These are phyloP conservation scores for Coemansia sp. DNA, from an alignment of 192 early-diverging fungal species.

Conservation along the genomic window DNA sequence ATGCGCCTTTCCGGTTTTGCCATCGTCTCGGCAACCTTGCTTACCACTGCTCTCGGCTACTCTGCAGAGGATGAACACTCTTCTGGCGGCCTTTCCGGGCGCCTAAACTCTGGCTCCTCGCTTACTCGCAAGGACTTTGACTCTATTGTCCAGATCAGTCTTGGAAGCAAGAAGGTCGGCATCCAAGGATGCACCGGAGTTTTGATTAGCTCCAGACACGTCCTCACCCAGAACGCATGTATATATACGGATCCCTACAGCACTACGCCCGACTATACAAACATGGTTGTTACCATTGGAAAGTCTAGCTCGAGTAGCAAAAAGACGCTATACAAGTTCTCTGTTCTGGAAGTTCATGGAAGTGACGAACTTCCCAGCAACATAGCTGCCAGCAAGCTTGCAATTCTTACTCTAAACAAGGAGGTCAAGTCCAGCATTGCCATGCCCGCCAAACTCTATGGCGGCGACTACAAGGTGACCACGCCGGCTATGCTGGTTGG, in stretches of 20 bases:
- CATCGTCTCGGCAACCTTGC: background rate
- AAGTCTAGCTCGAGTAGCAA: conserved; percentile 2
- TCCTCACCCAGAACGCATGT: conserved; percentile 7
- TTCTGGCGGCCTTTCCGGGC: background rate
- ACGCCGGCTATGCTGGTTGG: conserved; percentile 15
- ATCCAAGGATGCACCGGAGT: conserved; percentile 19
- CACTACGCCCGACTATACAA: background rate
- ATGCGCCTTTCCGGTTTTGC: background rate
- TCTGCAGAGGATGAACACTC: background rate
- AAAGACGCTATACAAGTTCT: background rate
- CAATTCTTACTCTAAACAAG: conserved; percentile 6
- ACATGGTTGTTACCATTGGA: conserved; percentile 3
- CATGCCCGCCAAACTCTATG: conserved; percentile 18
- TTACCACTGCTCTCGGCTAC: background rate
- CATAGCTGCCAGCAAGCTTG: conserved; percentile 2
- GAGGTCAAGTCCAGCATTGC: conserved; percentile 6
- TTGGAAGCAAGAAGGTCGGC: background rate
- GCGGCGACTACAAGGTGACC: background rate
- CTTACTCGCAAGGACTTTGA: conserved; percentile 9
- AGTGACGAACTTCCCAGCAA: background rate
- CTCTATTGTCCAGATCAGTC: conserved; percentile 5
- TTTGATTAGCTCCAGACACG: conserved; percentile 11
- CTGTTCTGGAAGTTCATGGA: background rate
- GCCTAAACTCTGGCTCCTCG: background rate
- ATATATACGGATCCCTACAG: background rate